A percentile compares a stretch with the other conserved stretches of the same genome.
These are phyloP conservation scores for Cladobotryum mycophilum DNA, from an alignment of 2,329 filamentous ascomycete species.

Conservation along the genomic window DNA sequence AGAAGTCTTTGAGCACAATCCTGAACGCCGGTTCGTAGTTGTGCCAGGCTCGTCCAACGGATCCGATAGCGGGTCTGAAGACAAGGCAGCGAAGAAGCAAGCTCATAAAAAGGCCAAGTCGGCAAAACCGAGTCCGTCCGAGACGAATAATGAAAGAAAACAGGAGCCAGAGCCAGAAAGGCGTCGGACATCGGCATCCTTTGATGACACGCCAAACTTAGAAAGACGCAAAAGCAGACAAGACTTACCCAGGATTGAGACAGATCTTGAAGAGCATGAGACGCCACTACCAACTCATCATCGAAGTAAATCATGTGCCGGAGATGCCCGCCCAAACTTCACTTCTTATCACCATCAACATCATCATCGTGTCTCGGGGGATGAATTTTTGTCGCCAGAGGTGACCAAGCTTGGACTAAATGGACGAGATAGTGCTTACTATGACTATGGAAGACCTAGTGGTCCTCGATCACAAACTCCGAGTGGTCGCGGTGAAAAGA, in stretches of 20 bases:
- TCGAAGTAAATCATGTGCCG: constrained; percentile 31
- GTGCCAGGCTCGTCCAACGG: constrained; percentile 32
- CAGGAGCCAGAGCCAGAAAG: not conserved
- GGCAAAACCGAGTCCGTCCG: constrained; percentile 1
- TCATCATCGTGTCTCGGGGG: constrained; percentile 17
- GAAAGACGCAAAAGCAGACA: constrained; percentile 29
- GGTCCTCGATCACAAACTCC: constrained; percentile 23
- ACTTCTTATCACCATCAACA: constrained; percentile 23
- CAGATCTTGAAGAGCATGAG: constrained; percentile 26
- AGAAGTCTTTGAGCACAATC: constrained; percentile 53
- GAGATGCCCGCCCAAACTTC: constrained; percentile 26
- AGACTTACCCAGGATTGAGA: constrained; percentile 41
- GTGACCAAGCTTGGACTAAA: constrained; percentile 35
- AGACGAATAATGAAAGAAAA: not conserved
- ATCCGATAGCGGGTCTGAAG: constrained; percentile 16
- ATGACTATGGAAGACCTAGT: constrained; percentile 19
- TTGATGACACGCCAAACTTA: constrained; percentile 5
- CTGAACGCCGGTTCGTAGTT: constrained; percentile 61
- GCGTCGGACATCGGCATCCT: not conserved
- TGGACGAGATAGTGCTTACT: constrained; percentile 39
- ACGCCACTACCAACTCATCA: constrained; percentile 23
- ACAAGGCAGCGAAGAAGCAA: constrained; percentile 21
- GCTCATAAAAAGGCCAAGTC: constrained; percentile 5
- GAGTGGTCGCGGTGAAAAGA: constrained; percentile 18
- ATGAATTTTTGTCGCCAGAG: constrained; percentile 36